These are phyloP conservation scores for Firmiana major DNA, from an alignment of 345 rosid species.

Conservation along the genomic window DNA sequence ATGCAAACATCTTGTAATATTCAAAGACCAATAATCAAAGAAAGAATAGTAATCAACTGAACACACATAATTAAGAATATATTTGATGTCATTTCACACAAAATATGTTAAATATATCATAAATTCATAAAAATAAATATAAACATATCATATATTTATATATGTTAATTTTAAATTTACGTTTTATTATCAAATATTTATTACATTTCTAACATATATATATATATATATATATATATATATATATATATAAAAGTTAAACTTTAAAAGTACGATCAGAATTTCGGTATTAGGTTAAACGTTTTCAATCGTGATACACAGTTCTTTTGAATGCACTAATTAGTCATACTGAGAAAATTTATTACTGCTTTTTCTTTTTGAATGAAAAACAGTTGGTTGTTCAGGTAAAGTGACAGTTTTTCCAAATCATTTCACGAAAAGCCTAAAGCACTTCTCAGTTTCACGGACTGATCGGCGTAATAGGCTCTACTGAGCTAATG, in stretches of 20 bases:
- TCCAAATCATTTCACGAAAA: slow-evolving; percentile 10
- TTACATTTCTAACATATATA: too few relatives aligned
- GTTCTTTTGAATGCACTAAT: background rate
- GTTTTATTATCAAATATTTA: too few relatives aligned
- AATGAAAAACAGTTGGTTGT: background rate
- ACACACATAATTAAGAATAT: background rate
- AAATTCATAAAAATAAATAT: too few relatives aligned
- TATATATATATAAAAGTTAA: too few relatives aligned
- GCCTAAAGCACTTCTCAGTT: background rate
- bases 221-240: too few relatives aligned
- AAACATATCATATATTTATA: too few relatives aligned
- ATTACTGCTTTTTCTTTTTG: background rate
- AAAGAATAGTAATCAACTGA: background rate
- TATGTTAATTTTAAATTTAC: too few relatives aligned
- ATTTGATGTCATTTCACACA: too few relatives aligned
- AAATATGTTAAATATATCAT: too few relatives aligned
- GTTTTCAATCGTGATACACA: too few relatives aligned
- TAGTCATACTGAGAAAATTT: background rate
- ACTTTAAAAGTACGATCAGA: too few relatives aligned
- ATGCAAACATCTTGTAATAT: background rate
- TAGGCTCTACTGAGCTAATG: slow-evolving; percentile 16
- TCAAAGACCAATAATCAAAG: background rate
- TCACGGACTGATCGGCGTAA: slow-evolving; percentile 25
- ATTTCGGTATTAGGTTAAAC: too few relatives aligned
- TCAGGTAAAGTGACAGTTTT: background rate